phyloP scores from a whole-genome alignment of 202 grass and related monocot species.

The Eragrostis tef region DNA sequence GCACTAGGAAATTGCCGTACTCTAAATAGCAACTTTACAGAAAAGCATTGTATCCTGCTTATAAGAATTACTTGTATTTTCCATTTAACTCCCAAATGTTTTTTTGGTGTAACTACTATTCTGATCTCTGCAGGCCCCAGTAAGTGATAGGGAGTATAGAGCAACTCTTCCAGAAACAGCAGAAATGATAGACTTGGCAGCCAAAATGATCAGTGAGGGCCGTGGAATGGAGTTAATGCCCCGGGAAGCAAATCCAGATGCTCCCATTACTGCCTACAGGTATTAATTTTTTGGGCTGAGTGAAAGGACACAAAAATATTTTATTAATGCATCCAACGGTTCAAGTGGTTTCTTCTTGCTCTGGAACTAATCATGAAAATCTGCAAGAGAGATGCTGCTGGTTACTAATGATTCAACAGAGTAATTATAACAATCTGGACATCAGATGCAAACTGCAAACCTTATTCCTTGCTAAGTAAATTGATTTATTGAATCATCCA shows the following conservation, averaged over 20 bases:
- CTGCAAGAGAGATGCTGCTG: not conserved
- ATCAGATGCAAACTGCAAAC: conserved; percentile 1
- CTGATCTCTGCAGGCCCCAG: conserved; percentile 70
- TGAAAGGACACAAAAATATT: not conserved
- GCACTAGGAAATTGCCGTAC: not conserved
- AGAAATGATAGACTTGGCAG: conserved; percentile 85
- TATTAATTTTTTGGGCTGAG: conserved; percentile 43
- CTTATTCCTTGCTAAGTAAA: conserved; percentile 1
- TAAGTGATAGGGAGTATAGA: conserved; percentile 96
- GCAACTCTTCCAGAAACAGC: conserved; percentile 91
- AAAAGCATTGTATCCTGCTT: conserved; percentile 32
- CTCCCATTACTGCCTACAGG: conserved; percentile 94
- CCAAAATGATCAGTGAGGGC: conserved; percentile 76
- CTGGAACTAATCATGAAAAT: conserved; percentile 15
- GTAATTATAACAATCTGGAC: not conserved
- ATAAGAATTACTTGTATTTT: conserved; percentile 32
- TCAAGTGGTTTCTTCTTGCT: conserved; percentile 12
- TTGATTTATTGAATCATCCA: too few relatives aligned
- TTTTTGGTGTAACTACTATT: conserved; percentile 34
- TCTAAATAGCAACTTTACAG: conserved; percentile 24
- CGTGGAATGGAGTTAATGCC: conserved; percentile 92
- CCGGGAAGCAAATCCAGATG: conserved; percentile 81
- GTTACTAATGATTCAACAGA: not conserved
- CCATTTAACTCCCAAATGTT: conserved; percentile 14
- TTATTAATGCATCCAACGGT: not conserved